These are phyloP conservation scores for Rhinocladiella similis DNA, from an alignment of 2,329 filamentous ascomycete species.

Conservation along the genomic window DNA sequence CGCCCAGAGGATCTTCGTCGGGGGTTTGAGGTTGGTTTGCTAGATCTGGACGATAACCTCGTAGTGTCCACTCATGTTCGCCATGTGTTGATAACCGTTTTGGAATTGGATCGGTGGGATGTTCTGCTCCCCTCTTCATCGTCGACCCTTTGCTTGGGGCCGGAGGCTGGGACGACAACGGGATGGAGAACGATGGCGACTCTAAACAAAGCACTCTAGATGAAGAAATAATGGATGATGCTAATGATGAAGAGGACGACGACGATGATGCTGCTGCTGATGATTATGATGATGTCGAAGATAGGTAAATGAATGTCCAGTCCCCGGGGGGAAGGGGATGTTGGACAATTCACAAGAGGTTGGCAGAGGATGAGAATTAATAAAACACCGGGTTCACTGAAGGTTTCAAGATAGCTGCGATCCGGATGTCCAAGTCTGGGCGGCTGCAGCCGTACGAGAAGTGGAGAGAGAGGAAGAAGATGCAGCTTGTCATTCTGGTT, in stretches of 20 bases:
- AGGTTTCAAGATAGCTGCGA: not conserved
- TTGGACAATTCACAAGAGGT: not conserved
- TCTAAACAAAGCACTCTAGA: too few relatives aligned
- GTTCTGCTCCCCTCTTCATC: too few relatives aligned
- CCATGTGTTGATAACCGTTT: too few relatives aligned
- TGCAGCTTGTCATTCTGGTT: too few relatives aligned
- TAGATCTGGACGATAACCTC: slow-evolving; percentile 23
- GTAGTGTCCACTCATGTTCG: slow-evolving; percentile 16
- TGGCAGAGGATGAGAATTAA: not conserved
- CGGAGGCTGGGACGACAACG: too few relatives aligned
- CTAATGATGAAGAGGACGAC: not conserved
- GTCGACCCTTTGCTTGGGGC: too few relatives aligned
- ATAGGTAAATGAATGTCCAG: not conserved
- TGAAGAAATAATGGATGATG: too few relatives aligned
- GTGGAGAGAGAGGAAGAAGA: not conserved
- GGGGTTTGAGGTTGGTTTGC: slow-evolving; percentile 6
- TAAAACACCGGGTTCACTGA: not conserved
- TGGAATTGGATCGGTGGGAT: too few relatives aligned
- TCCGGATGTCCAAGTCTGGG: not conserved
- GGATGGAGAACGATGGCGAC: too few relatives aligned
- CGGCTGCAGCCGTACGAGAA: not conserved
- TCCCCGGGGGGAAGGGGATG: not conserved
- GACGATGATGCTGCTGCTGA: too few relatives aligned
- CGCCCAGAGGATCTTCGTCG: slow-evolving; percentile 25
- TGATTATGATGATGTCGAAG: not conserved